A percentile compares a stretch with the other conserved stretches of the same genome.
phyloP scores from a whole-genome alignment of 1,284 basidiomycete genomes.

The Ganoderma sinense region DNA sequence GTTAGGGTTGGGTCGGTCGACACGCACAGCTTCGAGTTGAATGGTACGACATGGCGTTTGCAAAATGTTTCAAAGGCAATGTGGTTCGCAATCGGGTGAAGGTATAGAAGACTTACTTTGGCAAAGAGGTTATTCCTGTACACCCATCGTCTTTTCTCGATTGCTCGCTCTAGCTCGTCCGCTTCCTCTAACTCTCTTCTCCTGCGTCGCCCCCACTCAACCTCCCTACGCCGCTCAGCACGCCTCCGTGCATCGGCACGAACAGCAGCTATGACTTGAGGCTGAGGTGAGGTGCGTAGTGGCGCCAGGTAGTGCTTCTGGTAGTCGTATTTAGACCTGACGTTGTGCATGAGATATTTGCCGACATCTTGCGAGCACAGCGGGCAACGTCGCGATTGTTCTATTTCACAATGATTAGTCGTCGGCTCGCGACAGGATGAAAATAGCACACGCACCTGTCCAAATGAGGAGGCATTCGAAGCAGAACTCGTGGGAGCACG shows the following conservation, averaged over 20 bases:
- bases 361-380: constrained; percentile 81
- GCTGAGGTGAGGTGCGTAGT: constrained; percentile 58
- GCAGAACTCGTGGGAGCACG: constrained; percentile 89
- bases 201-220: constrained; percentile 57
- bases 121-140: constrained; percentile 82
- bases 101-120: constrained; percentile 63
- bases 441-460: constrained; percentile 64
- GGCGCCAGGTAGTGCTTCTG: constrained; percentile 83
- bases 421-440: not conserved
- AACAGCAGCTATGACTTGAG: constrained; percentile 42
- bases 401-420: constrained; percentile 41
- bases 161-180: constrained; percentile 70
- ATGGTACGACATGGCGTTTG: constrained; percentile 3
- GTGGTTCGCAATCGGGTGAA: not conserved
- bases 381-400: constrained; percentile 81
- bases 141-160: constrained; percentile 65
- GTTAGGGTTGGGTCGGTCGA: constrained; percentile 21
- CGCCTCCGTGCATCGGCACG: constrained; percentile 38
- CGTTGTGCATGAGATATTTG: constrained; percentile 81
- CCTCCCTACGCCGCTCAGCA: constrained; percentile 49
- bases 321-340: constrained; percentile 80
- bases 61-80: not conserved
- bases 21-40: not conserved
- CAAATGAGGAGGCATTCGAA: constrained; percentile 88
- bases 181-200: constrained; percentile 56